A percentile compares a stretch with the other conserved stretches of the same genome.
Conservation (phyloP, 371 early-diverging fungal genomes). For the Lichtheimia ramosa region DNA sequence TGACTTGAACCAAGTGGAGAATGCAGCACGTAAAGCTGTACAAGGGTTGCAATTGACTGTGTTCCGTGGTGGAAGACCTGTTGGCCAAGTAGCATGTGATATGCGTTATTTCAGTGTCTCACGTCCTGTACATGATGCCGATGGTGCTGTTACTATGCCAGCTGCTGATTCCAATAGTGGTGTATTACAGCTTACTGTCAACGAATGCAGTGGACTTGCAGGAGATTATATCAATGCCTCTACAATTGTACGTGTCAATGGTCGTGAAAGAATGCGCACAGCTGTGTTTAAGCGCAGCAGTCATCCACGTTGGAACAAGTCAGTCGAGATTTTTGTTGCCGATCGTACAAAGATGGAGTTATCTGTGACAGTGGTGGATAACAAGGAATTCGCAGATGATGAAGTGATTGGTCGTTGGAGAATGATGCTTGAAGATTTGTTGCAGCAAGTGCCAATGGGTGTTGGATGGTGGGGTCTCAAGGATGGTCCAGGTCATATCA, state of each 20-base stretch:
- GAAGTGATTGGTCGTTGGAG: slow-evolving; percentile 35
- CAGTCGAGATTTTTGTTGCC: slow-evolving; percentile 40
- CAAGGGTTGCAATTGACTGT: slow-evolving; percentile 35
- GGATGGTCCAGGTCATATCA: slow-evolving; percentile 50
- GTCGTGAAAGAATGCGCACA: slow-evolving; percentile 37
- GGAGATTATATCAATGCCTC: slow-evolving; percentile 28
- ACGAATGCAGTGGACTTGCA: slow-evolving; percentile 51
- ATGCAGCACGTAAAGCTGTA: slow-evolving; percentile 15
- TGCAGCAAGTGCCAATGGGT: slow-evolving; percentile 29
- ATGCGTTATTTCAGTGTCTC: slow-evolving; percentile 44
- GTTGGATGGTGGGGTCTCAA: slow-evolving; percentile 55
- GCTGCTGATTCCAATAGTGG: slow-evolving; percentile 48
- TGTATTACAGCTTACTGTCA: slow-evolving; percentile 50
- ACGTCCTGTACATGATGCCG: slow-evolving; percentile 34
- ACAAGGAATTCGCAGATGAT: slow-evolving; percentile 31
- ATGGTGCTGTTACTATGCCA: slow-evolving; percentile 40
- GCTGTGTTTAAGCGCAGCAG: slow-evolving; percentile 49
- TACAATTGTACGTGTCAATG: slow-evolving; percentile 46
- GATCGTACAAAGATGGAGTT: slow-evolving; percentile 43
- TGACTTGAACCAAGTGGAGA: slow-evolving; percentile 51
- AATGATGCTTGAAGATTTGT: slow-evolving; percentile 23
- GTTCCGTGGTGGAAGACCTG: slow-evolving; percentile 37
- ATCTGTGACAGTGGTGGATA: slow-evolving; percentile 28
- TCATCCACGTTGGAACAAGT: slow-evolving; percentile 58
- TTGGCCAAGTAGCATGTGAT: slow-evolving; percentile 43